These are phyloP conservation scores for Dioscorea alata DNA, from an alignment of 106 monocot genomes.

Conservation along the genomic window DNA sequence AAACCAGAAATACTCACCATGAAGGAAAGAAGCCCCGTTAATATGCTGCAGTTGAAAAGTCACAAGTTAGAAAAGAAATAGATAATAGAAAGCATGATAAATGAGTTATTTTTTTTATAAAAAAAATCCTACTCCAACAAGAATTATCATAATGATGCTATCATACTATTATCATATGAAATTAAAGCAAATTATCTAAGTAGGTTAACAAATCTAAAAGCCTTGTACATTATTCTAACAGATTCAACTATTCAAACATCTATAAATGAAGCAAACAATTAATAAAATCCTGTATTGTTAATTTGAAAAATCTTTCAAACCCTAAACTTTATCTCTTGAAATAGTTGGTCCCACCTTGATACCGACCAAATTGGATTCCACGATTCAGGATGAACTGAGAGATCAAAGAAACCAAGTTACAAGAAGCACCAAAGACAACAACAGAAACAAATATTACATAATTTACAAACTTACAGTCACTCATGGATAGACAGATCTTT, in stretches of 20 bases:
- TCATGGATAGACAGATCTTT: slow-evolving; percentile 79
- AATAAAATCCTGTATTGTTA: too few species aligned
- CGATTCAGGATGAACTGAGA: slow-evolving; percentile 96
- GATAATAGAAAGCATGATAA: slow-evolving; percentile 1
- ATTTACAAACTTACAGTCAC: slow-evolving; percentile 60
- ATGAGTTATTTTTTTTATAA: not conserved
- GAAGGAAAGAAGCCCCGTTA: slow-evolving; percentile 92
- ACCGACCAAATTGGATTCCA: slow-evolving; percentile 99
- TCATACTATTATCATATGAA: too few species aligned
- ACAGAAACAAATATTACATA: not conserved
- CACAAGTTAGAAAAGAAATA: slow-evolving; percentile 6
- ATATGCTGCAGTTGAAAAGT: slow-evolving; percentile 75
- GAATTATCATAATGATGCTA: too few species aligned
- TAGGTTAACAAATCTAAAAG: too few species aligned
- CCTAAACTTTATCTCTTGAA: not conserved
- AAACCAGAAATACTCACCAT: slow-evolving; percentile 57
- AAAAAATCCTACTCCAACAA: not conserved
- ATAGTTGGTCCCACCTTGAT: slow-evolving; percentile 50
- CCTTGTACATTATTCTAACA: too few species aligned
- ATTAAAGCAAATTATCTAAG: too few species aligned
- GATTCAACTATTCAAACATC: too few species aligned
- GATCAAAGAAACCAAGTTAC: slow-evolving; percentile 14
- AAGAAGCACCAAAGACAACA: not conserved
- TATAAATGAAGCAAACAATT: too few species aligned
- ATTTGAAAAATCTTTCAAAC: too few species aligned